Base-by-base conservation (phyloP, 257 asterid species). In the Solanum rostratum region DNA sequence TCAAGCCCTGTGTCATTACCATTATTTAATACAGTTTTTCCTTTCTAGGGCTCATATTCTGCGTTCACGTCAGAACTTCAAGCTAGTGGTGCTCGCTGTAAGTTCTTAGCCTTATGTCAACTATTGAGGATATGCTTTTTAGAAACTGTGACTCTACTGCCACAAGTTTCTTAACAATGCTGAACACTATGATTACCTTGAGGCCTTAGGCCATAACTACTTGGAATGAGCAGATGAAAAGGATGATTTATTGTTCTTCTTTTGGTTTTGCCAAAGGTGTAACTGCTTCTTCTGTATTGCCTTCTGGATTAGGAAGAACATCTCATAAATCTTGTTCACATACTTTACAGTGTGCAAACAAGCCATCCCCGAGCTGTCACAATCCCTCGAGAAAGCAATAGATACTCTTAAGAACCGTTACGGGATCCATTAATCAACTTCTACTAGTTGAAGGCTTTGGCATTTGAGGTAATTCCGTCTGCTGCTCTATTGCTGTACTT, bases 1-100 rank as follows among this genome's bases (percentile, higher is more conserved):
- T 76, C 63, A 76, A 27, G 24, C 50, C 43, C 18, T 62, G 79
- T 2, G 37, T 65, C 80, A 83, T 54, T 74, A 11, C 27, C 49
- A 14, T 52, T 10, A 19, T 84, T 89, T 91, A 78, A 91, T 87
- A 43, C 81, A 74, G 62, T 33, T 59, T 73, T 81, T 66, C 86
- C 20, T 87, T 87, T 84, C 63, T 94, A 96, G 99, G 97, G 92
- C 80, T 93, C 97, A 84, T 93, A 91, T 89, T 89, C 89, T 62
- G 93, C 92, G 84, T 93, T 93, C 88, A 87, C 91, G 63, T 88
- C 88, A 81, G 98, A 93, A 89, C 91, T 89, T 78, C 97, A 95
- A 88, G 88, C 94, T 71, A 82, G 89, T 86, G 90, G 97, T 84
- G 87, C 98, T 89, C 95, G 97, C 30, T 27, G 98, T 95, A 91